Evolutionary conservation across 2,329 filamentous ascomycete species (phyloP).

Genomic region (Huntiella savannae): DNA sequence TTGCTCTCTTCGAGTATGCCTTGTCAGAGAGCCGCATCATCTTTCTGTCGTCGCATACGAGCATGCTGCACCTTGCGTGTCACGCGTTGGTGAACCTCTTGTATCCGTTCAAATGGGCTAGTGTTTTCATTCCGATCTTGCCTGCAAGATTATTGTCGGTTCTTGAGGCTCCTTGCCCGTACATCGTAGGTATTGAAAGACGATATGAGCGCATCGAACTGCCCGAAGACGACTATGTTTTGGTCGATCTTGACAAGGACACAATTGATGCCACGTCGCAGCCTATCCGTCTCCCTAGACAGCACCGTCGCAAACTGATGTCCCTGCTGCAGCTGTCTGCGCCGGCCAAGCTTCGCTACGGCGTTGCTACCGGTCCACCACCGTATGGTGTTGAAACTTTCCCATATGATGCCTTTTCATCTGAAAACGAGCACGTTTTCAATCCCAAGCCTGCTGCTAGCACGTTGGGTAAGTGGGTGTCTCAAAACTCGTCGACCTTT

Average conservation of each 20-base stretch:
- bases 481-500: conserved; percentile 77
- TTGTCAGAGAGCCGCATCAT: conserved; percentile 90
- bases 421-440: conserved; percentile 68
- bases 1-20: conserved; percentile 83
- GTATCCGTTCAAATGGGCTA: conserved; percentile 83
- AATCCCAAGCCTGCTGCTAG: conserved; percentile 49
- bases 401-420: conserved; percentile 75
- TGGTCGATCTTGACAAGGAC: conserved; percentile 85
- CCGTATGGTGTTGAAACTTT: conserved; percentile 86
- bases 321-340: conserved; percentile 78
- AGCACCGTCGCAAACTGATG: conserved; percentile 75
- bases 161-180: conserved; percentile 85
- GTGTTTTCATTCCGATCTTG: conserved; percentile 82
- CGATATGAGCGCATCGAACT: conserved; percentile 73
- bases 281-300: conserved; percentile 64
- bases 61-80: conserved; percentile 87
- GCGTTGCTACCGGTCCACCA: conserved; percentile 73
- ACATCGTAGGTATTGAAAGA: conserved; percentile 89
- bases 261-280: conserved; percentile 67
- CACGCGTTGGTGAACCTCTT: conserved; percentile 70
- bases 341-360: conserved; percentile 71
- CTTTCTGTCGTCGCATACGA: conserved; percentile 82
- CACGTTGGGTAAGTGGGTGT: conserved; percentile 67
- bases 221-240: conserved; percentile 85
- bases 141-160: conserved; percentile 76